Percentiles rank a stretch among this genome's conserved stretches.
These are phyloP conservation scores for Persicaria maculosa DNA, from an alignment of 148 eudicot genomes.

Conservation along the genomic window DNA sequence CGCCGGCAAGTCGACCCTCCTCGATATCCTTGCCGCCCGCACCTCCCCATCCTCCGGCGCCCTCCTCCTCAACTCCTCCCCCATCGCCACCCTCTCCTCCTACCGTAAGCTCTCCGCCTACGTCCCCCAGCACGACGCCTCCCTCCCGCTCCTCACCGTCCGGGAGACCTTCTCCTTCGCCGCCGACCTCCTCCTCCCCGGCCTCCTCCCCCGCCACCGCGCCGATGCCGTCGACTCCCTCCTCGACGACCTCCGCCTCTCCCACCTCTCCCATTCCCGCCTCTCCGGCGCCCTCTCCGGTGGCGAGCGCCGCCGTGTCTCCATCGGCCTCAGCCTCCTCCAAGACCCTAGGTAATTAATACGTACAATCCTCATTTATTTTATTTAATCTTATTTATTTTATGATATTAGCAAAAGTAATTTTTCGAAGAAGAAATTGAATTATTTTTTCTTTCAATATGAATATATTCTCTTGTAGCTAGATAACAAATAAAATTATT, in stretches of 20 bases:
- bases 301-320: conserved; percentile 79
- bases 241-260: conserved; percentile 47
- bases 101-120: conserved; percentile 69
- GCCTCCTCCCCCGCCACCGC: neutral
- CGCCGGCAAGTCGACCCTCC: conserved; percentile 82
- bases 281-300: conserved; percentile 54
- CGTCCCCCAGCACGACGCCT: conserved; percentile 81
- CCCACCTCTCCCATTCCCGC: conserved; percentile 45
- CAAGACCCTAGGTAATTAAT: conserved; percentile 42
- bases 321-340: conserved; percentile 70
- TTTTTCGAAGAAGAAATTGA: too few relatives aligned
- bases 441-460: too few relatives aligned
- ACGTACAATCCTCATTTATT: too few relatives aligned
- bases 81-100: conserved; percentile 35
- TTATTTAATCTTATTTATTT: too few relatives aligned
- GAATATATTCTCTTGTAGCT: too few relatives aligned
- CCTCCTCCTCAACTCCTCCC: conserved; percentile 57
- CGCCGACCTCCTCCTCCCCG: conserved; percentile 53
- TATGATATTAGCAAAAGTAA: too few relatives aligned
- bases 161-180: conserved; percentile 69
- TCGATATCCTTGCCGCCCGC: conserved; percentile 70
- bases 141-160: conserved; percentile 62
- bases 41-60: conserved; percentile 50
- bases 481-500: too few relatives aligned
- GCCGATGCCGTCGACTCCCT: conserved; percentile 28